Evolutionary conservation across 108 stramenopile genomes (phyloP), one percentile per base, ranked within the genome.

Genomic region (Stephanodiscus triporus): DNA sequence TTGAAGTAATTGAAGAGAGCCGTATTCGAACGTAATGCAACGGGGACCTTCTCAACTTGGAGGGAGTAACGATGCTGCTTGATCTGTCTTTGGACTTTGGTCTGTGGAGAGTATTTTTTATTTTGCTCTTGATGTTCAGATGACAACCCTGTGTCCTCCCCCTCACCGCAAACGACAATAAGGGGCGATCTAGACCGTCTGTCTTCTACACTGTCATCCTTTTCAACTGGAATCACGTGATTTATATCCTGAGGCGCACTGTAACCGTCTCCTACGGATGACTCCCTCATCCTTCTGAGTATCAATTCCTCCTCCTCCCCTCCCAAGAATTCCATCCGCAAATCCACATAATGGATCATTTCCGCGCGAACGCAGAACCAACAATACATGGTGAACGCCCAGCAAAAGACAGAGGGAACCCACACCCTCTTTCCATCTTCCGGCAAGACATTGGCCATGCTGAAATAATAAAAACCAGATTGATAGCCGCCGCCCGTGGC

Each of bases 1-100:
- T 95, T 86, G 70, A 97, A 97, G 69, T 95, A 97, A 29, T 89
- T 88, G 67, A 73, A 83, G 17, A 97, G 72, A 8, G 92, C 92
- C 37, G 84, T 80, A 57, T 94, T 91, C 56, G 87, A 86, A 62
- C 92, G 86, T 22, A 95, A 82, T 37, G 87, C 86, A 32, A 79
- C 53, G 1, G 97, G 97, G 14, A 97, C 84, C 62, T 90, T 81
- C 78, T 97, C 97, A 27, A 97, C 78, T 78, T 85, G 80, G 9
- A 97, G 68, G 26, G 91, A 88, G 54, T 91, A 94, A 14, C 86
- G 85, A 57, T 95, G 91, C 54, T 88, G 92, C 23, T 79, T 68
- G 30, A 63, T 55, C 20, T 72, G 43, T 57, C 30, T 65, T 66
- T 64, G 54, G 36, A 48, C 56, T 20, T 26, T 74, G 42, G 32